Conservation (phyloP, 768 basidiomycete species). For the Fibroporia radiculosa region DNA sequence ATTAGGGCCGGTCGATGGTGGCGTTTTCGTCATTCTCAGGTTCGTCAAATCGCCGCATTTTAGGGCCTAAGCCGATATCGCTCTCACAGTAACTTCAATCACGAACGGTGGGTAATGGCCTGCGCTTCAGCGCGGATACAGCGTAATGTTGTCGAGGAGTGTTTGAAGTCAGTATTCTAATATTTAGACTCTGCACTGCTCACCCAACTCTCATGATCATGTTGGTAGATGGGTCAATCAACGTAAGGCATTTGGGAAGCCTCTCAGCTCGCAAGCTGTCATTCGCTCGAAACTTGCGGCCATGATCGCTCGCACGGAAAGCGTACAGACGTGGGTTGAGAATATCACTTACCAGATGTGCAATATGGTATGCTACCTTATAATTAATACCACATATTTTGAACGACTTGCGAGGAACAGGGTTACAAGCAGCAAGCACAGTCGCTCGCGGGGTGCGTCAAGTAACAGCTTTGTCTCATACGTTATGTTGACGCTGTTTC, state of each 20-base stretch:
- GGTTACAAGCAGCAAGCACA: conserved; percentile 66
- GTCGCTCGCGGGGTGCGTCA: conserved; percentile 60
- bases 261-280: conserved; percentile 74
- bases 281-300: conserved; percentile 80
- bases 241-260: conserved; percentile 89
- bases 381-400: neutral
- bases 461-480: neutral
- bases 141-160: conserved; percentile 72
- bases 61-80: conserved; percentile 4
- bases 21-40: conserved; percentile 58
- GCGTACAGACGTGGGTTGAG: conserved; percentile 82
- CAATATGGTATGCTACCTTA: conserved; percentile 48
- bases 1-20: conserved; percentile 72
- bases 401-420: conserved; percentile 18
- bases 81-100: conserved; percentile 77
- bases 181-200: conserved; percentile 21
- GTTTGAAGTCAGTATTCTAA: conserved; percentile 56
- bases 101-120: conserved; percentile 91
- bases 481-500: neutral
- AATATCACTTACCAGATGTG: conserved; percentile 83
- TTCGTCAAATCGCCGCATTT: conserved; percentile 5
- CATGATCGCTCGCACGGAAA: conserved; percentile 85
- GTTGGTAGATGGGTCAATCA: conserved; percentile 67
- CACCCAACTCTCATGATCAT: neutral
- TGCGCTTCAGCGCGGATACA: conserved; percentile 61